These are phyloP conservation scores for Phaseolus coccineus DNA, from an alignment of 331 rosid species.

Conservation along the genomic window DNA sequence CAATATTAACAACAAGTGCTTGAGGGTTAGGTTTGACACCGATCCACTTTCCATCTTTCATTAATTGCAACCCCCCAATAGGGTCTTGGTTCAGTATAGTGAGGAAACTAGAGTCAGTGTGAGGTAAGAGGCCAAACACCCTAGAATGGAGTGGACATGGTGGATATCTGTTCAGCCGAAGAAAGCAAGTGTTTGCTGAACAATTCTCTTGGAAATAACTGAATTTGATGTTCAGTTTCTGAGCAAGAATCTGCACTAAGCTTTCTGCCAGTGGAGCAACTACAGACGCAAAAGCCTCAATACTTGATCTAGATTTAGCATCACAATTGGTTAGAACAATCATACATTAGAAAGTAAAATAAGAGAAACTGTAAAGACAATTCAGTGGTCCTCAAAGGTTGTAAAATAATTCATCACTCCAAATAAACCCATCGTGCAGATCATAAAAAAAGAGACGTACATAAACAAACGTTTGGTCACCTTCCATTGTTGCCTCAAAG, in stretches of 20 bases:
- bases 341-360: neutral
- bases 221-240: conserved; percentile 52
- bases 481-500: conserved; percentile 6
- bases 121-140: conserved; percentile 70
- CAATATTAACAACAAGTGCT: conserved; percentile 76
- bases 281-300: conserved; percentile 52
- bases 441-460: neutral
- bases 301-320: conserved; percentile 46
- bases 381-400: neutral
- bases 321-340: neutral
- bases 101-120: conserved; percentile 67
- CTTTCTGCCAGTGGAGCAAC: conserved; percentile 51
- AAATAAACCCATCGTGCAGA: neutral
- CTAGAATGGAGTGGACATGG: conserved; percentile 63
- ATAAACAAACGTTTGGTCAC: conserved; percentile 3
- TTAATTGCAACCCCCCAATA: conserved; percentile 68
- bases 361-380: neutral
- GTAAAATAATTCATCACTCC: neutral
- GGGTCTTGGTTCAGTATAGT: conserved; percentile 66
- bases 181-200: conserved; percentile 49
- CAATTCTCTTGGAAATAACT: conserved; percentile 64
- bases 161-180: conserved; percentile 77
- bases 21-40: conserved; percentile 67
- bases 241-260: conserved; percentile 61
- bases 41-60: conserved; percentile 70